Percentiles rank a stretch among this genome's conserved stretches.
These are phyloP conservation scores for Aschersonia sp. DNA, from an alignment of 2,329 filamentous ascomycete species.

Conservation along the genomic window DNA sequence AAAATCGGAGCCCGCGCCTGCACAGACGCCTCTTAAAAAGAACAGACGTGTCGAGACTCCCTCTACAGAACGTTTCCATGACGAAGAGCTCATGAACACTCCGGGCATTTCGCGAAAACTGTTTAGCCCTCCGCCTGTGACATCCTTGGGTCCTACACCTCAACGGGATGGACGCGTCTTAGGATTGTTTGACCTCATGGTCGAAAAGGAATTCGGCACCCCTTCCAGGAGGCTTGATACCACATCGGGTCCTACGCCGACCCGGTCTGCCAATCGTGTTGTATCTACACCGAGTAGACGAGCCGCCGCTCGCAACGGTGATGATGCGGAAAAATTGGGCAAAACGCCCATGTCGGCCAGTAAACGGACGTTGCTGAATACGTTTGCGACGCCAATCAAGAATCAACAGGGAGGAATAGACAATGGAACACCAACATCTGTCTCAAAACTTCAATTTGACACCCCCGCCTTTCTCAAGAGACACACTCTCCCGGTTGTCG, in stretches of 20 bases:
- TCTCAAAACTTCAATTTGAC: slow-evolving; percentile 43
- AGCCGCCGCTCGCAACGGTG: too few species aligned
- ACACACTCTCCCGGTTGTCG: slow-evolving; percentile 32
- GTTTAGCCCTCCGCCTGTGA: slow-evolving; percentile 44
- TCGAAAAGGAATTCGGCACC: slow-evolving; percentile 32
- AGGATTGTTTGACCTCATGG: slow-evolving; percentile 61
- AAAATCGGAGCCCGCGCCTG: slow-evolving; percentile 18
- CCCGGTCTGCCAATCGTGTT: slow-evolving; percentile 2
- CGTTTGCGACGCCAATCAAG: slow-evolving; percentile 52
- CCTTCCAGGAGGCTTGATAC: slow-evolving; percentile 28
- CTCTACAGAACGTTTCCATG: slow-evolving; percentile 21
- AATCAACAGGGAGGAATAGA: slow-evolving; percentile 23
- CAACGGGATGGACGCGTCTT: slow-evolving; percentile 66
- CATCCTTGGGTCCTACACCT: slow-evolving; percentile 61
- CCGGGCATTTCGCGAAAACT: slow-evolving; percentile 43
- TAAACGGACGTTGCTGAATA: slow-evolving; percentile 47
- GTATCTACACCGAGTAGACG: not conserved
- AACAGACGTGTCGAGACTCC: slow-evolving; percentile 32
- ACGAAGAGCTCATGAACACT: slow-evolving; percentile 33
- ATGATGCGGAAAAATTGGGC: slow-evolving; percentile 12
- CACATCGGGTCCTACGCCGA: slow-evolving; percentile 4
- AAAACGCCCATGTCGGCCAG: slow-evolving; percentile 38
- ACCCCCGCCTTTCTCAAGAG: slow-evolving; percentile 58
- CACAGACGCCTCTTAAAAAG: slow-evolving; percentile 38
- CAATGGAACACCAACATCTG: slow-evolving; percentile 31